These are phyloP conservation scores for Pilaira anomala DNA, from an alignment of 192 early-diverging fungal species.

Conservation along the genomic window DNA sequence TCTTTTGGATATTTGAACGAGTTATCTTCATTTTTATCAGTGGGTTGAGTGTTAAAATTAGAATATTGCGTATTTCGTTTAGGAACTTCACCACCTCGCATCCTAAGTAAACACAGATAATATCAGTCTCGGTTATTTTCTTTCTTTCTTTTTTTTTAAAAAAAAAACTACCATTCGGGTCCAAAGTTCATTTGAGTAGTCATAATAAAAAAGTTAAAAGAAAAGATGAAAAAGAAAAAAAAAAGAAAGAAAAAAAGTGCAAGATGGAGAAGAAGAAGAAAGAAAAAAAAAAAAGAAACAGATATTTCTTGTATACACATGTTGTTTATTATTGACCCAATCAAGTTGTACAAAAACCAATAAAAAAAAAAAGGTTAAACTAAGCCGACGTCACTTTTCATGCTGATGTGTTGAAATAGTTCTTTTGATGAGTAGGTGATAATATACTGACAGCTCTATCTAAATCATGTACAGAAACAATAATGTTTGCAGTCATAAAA, in stretches of 20 bases:
- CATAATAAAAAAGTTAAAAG: not conserved
- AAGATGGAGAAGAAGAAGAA: not conserved
- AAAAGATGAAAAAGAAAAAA: not conserved
- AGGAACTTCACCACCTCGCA: too few species aligned
- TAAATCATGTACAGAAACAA: constrained; percentile 38
- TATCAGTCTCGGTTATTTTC: not conserved
- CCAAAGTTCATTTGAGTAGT: constrained; percentile 20
- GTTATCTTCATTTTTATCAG: constrained; percentile 22
- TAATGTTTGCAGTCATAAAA: constrained; percentile 60
- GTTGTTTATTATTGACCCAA: too few species aligned
- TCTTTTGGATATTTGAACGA: constrained; percentile 73
- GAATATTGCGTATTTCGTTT: not conserved
- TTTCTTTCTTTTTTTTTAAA: not conserved
- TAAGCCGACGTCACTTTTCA: too few species aligned
- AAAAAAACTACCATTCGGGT: constrained; percentile 22
- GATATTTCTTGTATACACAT: too few species aligned
- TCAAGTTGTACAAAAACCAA: too few species aligned
- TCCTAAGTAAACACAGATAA: not conserved
- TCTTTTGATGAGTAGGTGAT: too few species aligned
- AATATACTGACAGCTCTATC: too few species aligned
- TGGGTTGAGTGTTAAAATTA: not conserved
- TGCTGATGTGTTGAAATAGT: too few species aligned
- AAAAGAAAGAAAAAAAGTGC: constrained; percentile 4
- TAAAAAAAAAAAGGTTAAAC: too few species aligned
- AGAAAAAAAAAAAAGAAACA: not conserved